phyloP scores from a whole-genome alignment of 2,329 filamentous ascomycete species.

The Diaporthe citriasiana region DNA sequence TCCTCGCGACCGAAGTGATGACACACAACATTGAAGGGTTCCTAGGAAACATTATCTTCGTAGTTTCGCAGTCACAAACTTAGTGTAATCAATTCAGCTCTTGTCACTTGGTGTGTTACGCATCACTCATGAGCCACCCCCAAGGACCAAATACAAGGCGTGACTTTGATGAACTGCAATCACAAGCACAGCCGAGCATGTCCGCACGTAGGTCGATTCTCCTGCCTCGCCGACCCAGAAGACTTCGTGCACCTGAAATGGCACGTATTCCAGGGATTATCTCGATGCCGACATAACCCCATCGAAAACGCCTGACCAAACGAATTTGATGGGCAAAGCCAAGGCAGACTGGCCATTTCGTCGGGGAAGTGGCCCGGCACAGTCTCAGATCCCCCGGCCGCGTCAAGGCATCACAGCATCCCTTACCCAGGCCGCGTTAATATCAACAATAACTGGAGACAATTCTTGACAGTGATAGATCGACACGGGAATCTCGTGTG shows the following conservation, averaged over 20 bases:
- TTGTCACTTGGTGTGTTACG: not conserved
- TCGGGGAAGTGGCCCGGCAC: constrained; percentile 1
- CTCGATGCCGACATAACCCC: constrained; percentile 5
- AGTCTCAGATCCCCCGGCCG: constrained; percentile 15
- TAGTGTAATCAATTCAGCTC: not conserved
- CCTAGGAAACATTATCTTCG: not conserved
- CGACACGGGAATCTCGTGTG: not conserved
- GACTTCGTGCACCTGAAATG: not conserved
- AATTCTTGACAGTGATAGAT: not conserved
- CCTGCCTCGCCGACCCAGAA: not conserved
- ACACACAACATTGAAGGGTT: not conserved
- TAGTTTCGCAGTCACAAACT: not conserved
- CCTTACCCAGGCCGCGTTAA: not conserved
- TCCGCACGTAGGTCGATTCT: not conserved
- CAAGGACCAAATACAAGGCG: no score
- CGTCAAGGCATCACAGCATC: not conserved
- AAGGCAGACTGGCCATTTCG: constrained; percentile 24
- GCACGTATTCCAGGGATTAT: not conserved
- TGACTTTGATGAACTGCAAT: not conserved
- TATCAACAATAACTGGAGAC: constrained; percentile 11
- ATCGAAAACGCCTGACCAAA: not conserved
- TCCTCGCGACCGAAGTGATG: not conserved
- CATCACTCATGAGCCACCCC: constrained; percentile 3
- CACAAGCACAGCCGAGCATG: not conserved
- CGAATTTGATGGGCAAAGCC: constrained; percentile 22